Evolutionary conservation across 2,329 filamentous ascomycete species (phyloP).

Genomic region (Fusarium napiforme): DNA sequence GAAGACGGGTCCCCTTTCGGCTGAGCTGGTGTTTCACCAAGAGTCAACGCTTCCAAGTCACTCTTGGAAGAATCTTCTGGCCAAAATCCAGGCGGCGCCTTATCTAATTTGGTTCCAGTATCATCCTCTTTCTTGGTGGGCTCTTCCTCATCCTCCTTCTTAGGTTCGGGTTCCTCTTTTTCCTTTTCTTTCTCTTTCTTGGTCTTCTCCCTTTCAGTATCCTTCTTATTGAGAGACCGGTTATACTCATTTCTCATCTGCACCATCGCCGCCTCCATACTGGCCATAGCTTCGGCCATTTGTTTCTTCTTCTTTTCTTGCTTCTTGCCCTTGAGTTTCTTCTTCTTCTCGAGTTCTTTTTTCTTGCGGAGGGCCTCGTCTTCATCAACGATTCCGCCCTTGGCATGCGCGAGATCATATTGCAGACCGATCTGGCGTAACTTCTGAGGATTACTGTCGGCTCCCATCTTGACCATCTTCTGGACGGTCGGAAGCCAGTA

Average conservation of each 20-base stretch:
- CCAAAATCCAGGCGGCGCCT: slow-evolving; percentile 30
- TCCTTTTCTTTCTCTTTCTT: slow-evolving; percentile 15
- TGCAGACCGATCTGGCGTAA: slow-evolving; percentile 68
- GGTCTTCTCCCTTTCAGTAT: slow-evolving; percentile 17
- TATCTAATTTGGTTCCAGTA: slow-evolving; percentile 12
- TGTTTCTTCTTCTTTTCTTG: slow-evolving; percentile 42
- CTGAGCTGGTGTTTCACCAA: slow-evolving; percentile 1
- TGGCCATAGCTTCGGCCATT: slow-evolving; percentile 42
- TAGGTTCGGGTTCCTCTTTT: not conserved
- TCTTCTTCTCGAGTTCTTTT: slow-evolving; percentile 42
- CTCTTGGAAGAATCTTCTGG: slow-evolving; percentile 39
- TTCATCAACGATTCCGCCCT: slow-evolving; percentile 64
- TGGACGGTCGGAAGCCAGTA: slow-evolving; percentile 62
- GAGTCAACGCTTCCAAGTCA: slow-evolving; percentile 16
- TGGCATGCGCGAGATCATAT: slow-evolving; percentile 70
- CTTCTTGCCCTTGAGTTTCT: slow-evolving; percentile 40
- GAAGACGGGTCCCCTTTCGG: slow-evolving; percentile 8
- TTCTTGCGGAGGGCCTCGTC: slow-evolving; percentile 52
- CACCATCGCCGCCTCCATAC: slow-evolving; percentile 41
- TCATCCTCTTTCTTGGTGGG: slow-evolving; percentile 10
- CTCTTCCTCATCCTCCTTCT: slow-evolving; percentile 20
- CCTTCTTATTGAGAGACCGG: slow-evolving; percentile 28
- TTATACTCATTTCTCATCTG: slow-evolving; percentile 42
- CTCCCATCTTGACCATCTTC: slow-evolving; percentile 64
- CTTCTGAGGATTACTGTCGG: slow-evolving; percentile 67